Conservation (phyloP, 805 yeast species). For the Wickerhamiella hasegawae region DNA sequence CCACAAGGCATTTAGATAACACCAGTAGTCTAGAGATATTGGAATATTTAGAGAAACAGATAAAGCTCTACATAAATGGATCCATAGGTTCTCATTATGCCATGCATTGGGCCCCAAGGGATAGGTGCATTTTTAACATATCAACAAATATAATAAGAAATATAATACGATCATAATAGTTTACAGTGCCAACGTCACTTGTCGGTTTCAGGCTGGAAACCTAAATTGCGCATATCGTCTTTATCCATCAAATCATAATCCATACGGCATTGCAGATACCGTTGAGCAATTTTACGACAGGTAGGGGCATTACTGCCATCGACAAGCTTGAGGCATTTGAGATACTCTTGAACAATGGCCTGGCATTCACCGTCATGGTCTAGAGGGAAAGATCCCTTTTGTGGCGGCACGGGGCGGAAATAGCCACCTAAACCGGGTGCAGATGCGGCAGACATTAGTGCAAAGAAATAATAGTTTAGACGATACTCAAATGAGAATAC, state of each 20-base stretch:
- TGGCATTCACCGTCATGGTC: slow-evolving; percentile 82
- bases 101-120: no score
- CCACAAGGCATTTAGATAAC: no score
- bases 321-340: slow-evolving; percentile 63
- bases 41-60: no score
- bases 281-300: slow-evolving; percentile 71
- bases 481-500: no score
- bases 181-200: no score
- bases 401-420: slow-evolving; percentile 73
- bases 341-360: slow-evolving; percentile 53
- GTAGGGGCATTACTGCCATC: slow-evolving; percentile 79
- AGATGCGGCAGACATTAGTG: slow-evolving; percentile 19
- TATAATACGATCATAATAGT: no score
- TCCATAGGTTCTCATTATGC: no score
- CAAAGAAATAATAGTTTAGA: no score
- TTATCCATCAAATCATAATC: slow-evolving; percentile 48
- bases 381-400: slow-evolving; percentile 87
- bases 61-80: no score
- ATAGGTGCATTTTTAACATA: no score
- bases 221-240: slow-evolving; percentile 45
- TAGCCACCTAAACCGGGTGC: slow-evolving; percentile 18
- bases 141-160: no score
- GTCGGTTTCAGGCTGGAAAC: slow-evolving; percentile 18
- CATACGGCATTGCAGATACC: slow-evolving; percentile 78
- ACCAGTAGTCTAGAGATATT: no score